A percentile compares a stretch with the other conserved stretches of the same genome.
Evolutionary conservation across 345 rosid genomes (phyloP).

Genomic region (Lenwebbia sp.): DNA sequence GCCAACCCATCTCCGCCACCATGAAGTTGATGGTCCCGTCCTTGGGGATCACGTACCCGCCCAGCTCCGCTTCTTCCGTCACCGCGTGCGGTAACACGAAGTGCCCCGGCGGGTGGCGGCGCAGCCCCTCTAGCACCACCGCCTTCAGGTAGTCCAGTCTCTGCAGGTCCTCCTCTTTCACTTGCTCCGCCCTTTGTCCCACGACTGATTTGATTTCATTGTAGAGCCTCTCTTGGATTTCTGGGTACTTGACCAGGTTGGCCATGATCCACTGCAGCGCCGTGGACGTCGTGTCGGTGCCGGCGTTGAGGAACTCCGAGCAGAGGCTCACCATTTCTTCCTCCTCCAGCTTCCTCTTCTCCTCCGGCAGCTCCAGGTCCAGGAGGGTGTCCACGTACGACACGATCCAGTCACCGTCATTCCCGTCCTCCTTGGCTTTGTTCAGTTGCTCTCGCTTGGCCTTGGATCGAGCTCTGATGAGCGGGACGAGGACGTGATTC

Average conservation of each 20-base stretch:
- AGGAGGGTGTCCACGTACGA: neutral
- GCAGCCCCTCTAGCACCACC: neutral
- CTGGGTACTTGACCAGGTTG: conserved; percentile 5
- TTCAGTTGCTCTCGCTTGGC: neutral
- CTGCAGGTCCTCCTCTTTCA: neutral
- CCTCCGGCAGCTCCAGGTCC: neutral
- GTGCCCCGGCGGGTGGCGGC: neutral
- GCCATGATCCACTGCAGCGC: conserved; percentile 10
- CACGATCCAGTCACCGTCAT: neutral
- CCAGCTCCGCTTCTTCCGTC: neutral
- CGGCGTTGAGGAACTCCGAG: conserved; percentile 3
- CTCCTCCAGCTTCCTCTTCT: neutral
- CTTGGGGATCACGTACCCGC: neutral
- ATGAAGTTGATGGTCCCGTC: neutral
- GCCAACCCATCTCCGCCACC: conserved; percentile 2
- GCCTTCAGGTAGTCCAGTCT: neutral
- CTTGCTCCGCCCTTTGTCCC: neutral
- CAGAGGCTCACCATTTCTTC: neutral
- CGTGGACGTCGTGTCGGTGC: conserved; percentile 2
- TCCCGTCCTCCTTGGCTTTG: neutral
- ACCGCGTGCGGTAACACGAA: neutral
- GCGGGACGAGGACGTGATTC: neutral
- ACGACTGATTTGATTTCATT: neutral
- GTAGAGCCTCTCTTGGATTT: neutral
- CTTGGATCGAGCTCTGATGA: neutral